Evolutionary conservation across 192 early-diverging fungal species (phyloP).

Genomic region (Diversispora eburnea): DNA sequence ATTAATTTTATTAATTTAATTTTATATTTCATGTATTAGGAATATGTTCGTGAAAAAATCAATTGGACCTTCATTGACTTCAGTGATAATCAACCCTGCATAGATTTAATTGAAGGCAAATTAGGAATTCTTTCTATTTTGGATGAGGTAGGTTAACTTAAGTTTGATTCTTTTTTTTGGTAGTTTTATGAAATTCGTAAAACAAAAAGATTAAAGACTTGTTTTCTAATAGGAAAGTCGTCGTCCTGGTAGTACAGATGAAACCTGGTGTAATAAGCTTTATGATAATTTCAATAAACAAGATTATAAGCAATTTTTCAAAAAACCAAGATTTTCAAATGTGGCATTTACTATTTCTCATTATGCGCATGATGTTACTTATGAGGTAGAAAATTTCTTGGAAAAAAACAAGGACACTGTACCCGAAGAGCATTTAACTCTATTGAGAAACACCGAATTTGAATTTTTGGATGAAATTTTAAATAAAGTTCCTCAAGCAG

Average conservation of each 20-base stretch:
- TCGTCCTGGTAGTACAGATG: slow-evolving; percentile 84
- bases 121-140: slow-evolving; percentile 92
- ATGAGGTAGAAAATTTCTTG: slow-evolving; percentile 91
- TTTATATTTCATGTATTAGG: slow-evolving; percentile 30
- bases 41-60: slow-evolving; percentile 94
- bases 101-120: slow-evolving; percentile 95
- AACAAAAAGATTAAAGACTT: too few relatives aligned
- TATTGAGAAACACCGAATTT: slow-evolving; percentile 74
- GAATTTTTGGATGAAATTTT: slow-evolving; percentile 81
- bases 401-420: slow-evolving; percentile 99
- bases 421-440: slow-evolving; percentile 80
- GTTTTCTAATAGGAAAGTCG: slow-evolving; percentile 44
- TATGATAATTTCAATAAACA: slow-evolving; percentile 77
- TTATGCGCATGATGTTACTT: slow-evolving; percentile 92
- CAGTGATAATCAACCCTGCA: slow-evolving; percentile 98
- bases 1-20: background rate
- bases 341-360: slow-evolving; percentile 88
- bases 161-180: slow-evolving; percentile 34
- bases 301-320: slow-evolving; percentile 71
- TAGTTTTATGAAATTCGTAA: too few relatives aligned
- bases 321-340: slow-evolving; percentile 88
- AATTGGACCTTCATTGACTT: slow-evolving; percentile 99
- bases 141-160: too few relatives aligned
- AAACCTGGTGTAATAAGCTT: slow-evolving; percentile 82
- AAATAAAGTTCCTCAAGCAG: slow-evolving; percentile 50